Percentiles rank a stretch among this genome's conserved stretches.
phyloP scores from a whole-genome alignment of 2,329 filamentous ascomycete species.

The Colletotrichum sp. region DNA sequence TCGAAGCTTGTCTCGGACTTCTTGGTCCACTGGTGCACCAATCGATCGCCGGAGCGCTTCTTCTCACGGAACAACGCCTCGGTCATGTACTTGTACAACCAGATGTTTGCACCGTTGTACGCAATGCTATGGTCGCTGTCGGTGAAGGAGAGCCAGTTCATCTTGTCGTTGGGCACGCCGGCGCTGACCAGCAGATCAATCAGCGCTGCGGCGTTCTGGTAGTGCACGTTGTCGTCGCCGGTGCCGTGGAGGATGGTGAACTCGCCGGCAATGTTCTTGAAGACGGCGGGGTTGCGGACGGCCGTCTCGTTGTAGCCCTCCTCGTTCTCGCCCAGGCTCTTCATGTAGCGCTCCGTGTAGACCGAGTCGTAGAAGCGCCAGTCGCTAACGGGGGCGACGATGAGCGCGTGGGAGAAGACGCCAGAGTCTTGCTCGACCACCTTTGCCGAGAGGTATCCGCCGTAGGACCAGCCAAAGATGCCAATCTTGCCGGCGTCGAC shows the following conservation, averaged over 20 bases:
- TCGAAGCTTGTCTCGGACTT: not conserved
- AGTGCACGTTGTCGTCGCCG: constrained; percentile 76
- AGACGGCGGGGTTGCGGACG: constrained; percentile 62
- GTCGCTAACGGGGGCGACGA: constrained; percentile 70
- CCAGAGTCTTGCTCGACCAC: constrained; percentile 67
- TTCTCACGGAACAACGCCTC: constrained; percentile 67
- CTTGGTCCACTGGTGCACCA: constrained; percentile 40
- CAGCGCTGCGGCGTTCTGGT: constrained; percentile 68
- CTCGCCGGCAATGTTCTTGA: constrained; percentile 65
- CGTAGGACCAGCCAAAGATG: constrained; percentile 74
- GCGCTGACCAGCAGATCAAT: constrained; percentile 65
- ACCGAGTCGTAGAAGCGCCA: constrained; percentile 75
- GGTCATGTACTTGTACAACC: constrained; percentile 68
- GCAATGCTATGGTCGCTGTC: constrained; percentile 68
- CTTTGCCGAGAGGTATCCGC: constrained; percentile 70
- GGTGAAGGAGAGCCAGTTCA: constrained; percentile 69
- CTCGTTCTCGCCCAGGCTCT: constrained; percentile 59
- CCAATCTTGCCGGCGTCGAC: constrained; percentile 65
- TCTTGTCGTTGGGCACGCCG: constrained; percentile 63
- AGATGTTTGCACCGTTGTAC: constrained; percentile 60
- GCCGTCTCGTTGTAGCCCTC: constrained; percentile 66
- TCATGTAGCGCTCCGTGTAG: constrained; percentile 79
- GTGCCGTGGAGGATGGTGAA: constrained; percentile 70
- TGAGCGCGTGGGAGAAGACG: constrained; percentile 66
- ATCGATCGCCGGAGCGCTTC: constrained; percentile 40